Base-by-base conservation (phyloP, 1,284 basidiomycete species). In the Neonothopanus nambi region DNA sequence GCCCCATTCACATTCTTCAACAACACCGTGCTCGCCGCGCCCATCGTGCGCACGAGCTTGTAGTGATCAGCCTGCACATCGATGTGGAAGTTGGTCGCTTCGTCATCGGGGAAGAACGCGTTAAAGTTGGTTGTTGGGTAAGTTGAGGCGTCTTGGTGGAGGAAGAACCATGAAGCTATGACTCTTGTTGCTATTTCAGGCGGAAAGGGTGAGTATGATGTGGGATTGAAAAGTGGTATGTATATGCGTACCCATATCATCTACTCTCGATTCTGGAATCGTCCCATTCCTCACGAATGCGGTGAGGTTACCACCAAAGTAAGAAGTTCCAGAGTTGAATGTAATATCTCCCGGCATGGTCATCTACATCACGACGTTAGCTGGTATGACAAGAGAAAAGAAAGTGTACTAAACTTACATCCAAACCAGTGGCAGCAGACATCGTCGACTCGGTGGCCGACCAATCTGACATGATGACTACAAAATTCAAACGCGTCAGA, bases 31-130 rank as follows among this genome's bases (percentile, higher is more conserved):
- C 87, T 87, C 0, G 87, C 86, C 0, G 85, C 81, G 12, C 87
- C 91, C 28, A 94, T 84, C 64, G 88, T 76, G 26, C 89, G 78
- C 9, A 93, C 86, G 33, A 91, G 62, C 62, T 80, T 73, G 65
- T 74, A 77, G 62, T 94, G 92, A 62, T 91, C 82, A n/a, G 68
- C 80, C 63, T 89, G 85, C 0, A 92, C 91, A 61, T 94, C 84
- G 26, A 93, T 73, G 57, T 84, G 85, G 49, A 76, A 69, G 70
- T 92, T 87, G 47, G 75, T 78, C 6, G 68, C 67, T 47, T 78
- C 77, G 59, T 80, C 73, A 36, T 76, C 68, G 0, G 75, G 70
- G n/a, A 67, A 54, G 76, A 84, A 85, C 6, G 80, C 81, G 59
- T 86, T 79, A 63, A 86, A 86, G 67, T 77, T 82, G 58, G 79